Conservation (phyloP, 176 grass and related monocot genomes). For the Triticum timopheevii region DNA sequence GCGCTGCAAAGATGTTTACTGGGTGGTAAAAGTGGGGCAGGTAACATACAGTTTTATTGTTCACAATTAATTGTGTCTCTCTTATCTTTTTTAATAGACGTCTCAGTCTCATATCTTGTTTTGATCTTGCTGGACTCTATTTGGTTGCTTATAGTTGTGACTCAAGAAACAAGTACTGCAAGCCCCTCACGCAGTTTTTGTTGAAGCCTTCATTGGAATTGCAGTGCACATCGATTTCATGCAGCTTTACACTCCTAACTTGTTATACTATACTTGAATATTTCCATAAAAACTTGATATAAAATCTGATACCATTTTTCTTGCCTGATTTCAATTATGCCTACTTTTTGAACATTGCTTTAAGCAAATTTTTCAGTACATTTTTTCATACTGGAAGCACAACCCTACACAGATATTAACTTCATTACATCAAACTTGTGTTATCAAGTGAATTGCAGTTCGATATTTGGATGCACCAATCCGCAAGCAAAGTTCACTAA, state of each 20-base stretch:
- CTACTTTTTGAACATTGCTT: background rate
- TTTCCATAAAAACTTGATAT: background rate
- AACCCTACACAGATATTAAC: background rate
- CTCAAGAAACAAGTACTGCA: background rate
- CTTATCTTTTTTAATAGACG: background rate
- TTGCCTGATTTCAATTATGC: background rate
- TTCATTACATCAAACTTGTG: slow-evolving; percentile 23
- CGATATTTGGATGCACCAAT: background rate
- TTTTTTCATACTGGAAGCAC: background rate
- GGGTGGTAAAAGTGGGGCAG: slow-evolving; percentile 87
- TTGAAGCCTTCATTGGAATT: slow-evolving; percentile 13
- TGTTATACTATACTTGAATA: background rate
- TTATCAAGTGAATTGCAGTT: background rate
- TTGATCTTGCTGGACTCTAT: background rate
- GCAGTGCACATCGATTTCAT: background rate
- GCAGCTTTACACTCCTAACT: background rate
- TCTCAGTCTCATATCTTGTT: background rate
- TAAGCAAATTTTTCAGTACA: background rate
- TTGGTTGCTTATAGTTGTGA: background rate
- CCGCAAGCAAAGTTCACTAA: background rate
- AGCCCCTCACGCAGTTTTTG: too few species aligned
- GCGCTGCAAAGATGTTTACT: slow-evolving; percentile 85
- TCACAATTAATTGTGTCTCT: background rate
- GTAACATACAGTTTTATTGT: slow-evolving; percentile 38
- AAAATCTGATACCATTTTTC: background rate